phyloP scores from a whole-genome alignment of 345 rosid genomes.

The Lepidium didymum region DNA sequence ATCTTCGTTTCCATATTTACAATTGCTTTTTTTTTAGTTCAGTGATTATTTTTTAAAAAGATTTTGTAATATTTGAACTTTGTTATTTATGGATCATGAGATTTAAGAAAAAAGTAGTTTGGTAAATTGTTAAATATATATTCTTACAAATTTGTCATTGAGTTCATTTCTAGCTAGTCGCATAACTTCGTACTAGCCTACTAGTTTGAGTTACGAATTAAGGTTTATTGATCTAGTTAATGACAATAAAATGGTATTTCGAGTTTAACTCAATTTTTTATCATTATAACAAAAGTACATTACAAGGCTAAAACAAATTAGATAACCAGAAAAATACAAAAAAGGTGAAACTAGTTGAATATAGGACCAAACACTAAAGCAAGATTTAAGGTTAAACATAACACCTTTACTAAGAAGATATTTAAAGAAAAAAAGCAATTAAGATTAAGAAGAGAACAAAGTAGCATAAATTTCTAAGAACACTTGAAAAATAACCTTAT shows the following conservation, averaged over 20 bases:
- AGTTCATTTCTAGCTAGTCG: too few species aligned
- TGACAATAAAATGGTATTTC: too few species aligned
- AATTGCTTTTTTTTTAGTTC: neutral
- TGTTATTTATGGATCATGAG: neutral
- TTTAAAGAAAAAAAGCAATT: neutral
- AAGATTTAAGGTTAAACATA: conserved; percentile 4
- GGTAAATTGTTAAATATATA: too few species aligned
- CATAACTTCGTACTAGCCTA: too few species aligned
- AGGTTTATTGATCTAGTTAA: too few species aligned
- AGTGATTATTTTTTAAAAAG: neutral
- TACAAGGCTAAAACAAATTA: neutral
- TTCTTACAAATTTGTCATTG: too few species aligned
- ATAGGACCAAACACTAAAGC: neutral
- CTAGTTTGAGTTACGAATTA: too few species aligned
- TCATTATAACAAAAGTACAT: neutral
- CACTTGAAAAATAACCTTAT: conserved; percentile 51
- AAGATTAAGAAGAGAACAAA: conserved; percentile 43
- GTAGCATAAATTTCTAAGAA: conserved; percentile 64
- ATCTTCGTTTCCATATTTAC: neutral
- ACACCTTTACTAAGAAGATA: neutral
- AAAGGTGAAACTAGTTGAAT: neutral
- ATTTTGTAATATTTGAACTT: neutral
- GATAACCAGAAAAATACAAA: neutral
- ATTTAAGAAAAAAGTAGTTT: too few species aligned
- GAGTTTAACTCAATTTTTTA: neutral